phyloP scores from a whole-genome alignment of 192 early-diverging fungal genomes.

The Globomyces pollinis-pini region DNA sequence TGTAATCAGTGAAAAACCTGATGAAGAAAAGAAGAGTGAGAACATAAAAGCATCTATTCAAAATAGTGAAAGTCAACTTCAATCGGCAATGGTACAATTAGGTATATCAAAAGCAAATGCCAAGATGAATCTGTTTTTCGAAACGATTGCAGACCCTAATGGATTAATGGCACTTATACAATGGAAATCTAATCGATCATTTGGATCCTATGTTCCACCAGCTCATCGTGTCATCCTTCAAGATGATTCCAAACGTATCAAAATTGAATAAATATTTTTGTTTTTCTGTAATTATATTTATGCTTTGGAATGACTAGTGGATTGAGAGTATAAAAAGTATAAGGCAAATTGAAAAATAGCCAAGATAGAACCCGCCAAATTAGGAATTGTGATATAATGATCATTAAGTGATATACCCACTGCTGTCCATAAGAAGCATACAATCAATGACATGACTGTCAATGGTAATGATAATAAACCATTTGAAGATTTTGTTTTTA shows the following conservation, averaged over 20 bases:
- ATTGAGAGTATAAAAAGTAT: background rate
- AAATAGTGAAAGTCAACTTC: background rate
- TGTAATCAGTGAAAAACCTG: background rate
- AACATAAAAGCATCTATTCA: background rate
- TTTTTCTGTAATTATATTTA: too few species aligned
- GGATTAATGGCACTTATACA: background rate
- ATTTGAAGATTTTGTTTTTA: background rate
- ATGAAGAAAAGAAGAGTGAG: background rate
- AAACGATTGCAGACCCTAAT: constrained; percentile 6
- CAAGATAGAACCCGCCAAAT: background rate
- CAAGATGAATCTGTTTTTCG: constrained; percentile 32
- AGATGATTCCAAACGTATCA: too few species aligned
- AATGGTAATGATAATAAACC: background rate
- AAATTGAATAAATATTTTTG: too few species aligned
- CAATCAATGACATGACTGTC: background rate
- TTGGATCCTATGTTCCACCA: constrained; percentile 10
- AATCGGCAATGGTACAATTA: constrained; percentile 23
- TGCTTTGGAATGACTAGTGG: too few species aligned
- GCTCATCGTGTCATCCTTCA: constrained; percentile 4
- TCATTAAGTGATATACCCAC: background rate
- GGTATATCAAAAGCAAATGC: constrained; percentile 37
- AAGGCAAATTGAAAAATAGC: background rate
- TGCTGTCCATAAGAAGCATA: background rate
- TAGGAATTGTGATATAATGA: background rate
- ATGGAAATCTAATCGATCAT: constrained; percentile 4